phyloP scores from a whole-genome alignment of 148 eudicot genomes.

The Cornus suecica region DNA sequence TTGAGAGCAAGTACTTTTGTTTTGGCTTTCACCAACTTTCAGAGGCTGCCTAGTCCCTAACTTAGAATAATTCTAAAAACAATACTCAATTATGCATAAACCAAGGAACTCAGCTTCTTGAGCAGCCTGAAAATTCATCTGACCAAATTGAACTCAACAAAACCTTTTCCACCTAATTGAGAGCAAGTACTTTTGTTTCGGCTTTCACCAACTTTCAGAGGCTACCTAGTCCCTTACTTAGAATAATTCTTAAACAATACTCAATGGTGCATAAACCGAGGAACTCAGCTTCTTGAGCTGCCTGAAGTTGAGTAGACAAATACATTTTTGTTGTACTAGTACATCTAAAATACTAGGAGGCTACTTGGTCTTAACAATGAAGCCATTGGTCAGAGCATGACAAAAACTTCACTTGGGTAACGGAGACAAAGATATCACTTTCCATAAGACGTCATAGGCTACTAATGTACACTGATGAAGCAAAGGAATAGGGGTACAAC shows the following conservation, averaged over 20 bases:
- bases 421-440: background rate
- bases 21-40: background rate
- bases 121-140: background rate
- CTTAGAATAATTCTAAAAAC: no score
- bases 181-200: no score
- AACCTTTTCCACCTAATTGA: background rate
- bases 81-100: background rate
- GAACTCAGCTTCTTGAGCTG: background rate
- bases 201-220: background rate
- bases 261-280: background rate
- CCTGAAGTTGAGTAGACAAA: background rate
- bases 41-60: background rate
- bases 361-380: background rate
- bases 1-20: no score
- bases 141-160: background rate
- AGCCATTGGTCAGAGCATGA: background rate
- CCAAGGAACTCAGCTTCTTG: background rate
- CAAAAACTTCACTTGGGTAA: background rate
- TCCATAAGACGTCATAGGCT: background rate
- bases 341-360: background rate
- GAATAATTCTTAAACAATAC: no score
- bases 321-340: background rate
- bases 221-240: background rate
- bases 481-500: no score
- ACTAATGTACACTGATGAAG: background rate